A percentile compares a stretch with the other conserved stretches of the same genome.
Conservation (phyloP, 1,284 basidiomycete genomes). For the Cryptococcus deneoformans region DNA sequence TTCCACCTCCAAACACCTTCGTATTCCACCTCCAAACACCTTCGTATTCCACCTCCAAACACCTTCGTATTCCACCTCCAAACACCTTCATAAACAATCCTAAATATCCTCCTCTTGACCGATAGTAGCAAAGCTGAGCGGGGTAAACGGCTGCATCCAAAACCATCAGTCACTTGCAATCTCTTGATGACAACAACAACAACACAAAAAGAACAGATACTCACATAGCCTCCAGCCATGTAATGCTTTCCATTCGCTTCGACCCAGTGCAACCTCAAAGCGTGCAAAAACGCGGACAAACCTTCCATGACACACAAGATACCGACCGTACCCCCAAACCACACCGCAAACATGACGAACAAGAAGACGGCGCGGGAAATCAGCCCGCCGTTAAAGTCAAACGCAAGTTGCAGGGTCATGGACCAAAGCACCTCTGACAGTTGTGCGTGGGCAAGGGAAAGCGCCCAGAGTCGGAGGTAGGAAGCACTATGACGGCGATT, state of each 20-base stretch:
- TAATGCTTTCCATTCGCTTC: conserved; percentile 98
- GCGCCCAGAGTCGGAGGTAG: conserved; percentile 97
- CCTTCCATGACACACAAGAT: conserved; percentile 95
- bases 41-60: not conserved
- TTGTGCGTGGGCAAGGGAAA: conserved; percentile 97
- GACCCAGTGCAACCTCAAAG: conserved; percentile 94
- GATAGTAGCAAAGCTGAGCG: conserved; percentile 39
- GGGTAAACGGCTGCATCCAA: conserved; percentile 36
- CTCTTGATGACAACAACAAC: not conserved
- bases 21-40: not conserved
- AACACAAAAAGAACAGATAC: conserved; percentile 2
- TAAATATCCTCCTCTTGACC: conserved; percentile 11
- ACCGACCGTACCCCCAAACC: conserved; percentile 75
- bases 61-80: not conserved
- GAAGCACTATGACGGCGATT: no score
- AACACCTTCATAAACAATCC: not conserved
- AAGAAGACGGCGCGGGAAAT: conserved; percentile 54
- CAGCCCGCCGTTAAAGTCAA: conserved; percentile 54
- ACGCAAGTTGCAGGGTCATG: conserved; percentile 69
- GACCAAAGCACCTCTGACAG: conserved; percentile 90
- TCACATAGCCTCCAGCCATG: conserved; percentile 72
- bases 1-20: not conserved
- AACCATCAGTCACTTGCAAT: conserved; percentile 11
- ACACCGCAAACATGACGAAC: conserved; percentile 66
- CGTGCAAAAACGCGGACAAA: conserved; percentile 91